These are phyloP conservation scores for Chalara sp. DNA, from an alignment of 2,329 filamentous ascomycete species.

Conservation along the genomic window DNA sequence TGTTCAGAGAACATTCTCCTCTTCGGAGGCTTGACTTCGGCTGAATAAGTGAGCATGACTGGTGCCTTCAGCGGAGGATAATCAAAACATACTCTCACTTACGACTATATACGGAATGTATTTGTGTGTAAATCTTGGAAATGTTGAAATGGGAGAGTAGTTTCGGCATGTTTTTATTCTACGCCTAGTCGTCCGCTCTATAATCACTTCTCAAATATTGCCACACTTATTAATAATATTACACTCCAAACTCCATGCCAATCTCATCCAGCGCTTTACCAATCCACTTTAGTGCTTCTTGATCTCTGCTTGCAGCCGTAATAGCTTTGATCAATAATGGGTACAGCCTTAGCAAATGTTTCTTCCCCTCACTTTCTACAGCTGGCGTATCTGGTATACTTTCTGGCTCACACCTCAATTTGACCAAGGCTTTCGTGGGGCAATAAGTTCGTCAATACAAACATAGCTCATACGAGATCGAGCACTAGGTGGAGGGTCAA, in stretches of 20 bases:
- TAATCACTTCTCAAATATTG: background rate
- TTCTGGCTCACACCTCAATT: conserved; percentile 60
- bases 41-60: too few species aligned
- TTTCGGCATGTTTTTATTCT: background rate
- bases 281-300: conserved; percentile 49
- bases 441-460: conserved; percentile 73
- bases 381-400: conserved; percentile 55
- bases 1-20: too few species aligned
- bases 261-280: conserved; percentile 56
- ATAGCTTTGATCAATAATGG: conserved; percentile 64
- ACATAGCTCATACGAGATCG: conserved; percentile 72
- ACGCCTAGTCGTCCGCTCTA: too few species aligned
- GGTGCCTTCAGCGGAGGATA: too few species aligned
- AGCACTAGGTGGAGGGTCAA: conserved; percentile 55
- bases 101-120: too few species aligned
- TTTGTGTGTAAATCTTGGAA: background rate
- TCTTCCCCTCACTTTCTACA: conserved; percentile 52
- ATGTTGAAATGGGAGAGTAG: conserved; percentile 1
- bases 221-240: conserved; percentile 2
- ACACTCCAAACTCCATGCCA: conserved; percentile 43
- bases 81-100: too few species aligned
- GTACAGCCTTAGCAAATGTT: conserved; percentile 76
- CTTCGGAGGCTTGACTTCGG: too few species aligned
- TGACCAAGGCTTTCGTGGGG: conserved; percentile 59
- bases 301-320: conserved; percentile 54